Evolutionary conservation across 768 basidiomycete species (phyloP), one percentile per base, ranked within the genome.

Genomic region (Megacollybia marginata): DNA sequence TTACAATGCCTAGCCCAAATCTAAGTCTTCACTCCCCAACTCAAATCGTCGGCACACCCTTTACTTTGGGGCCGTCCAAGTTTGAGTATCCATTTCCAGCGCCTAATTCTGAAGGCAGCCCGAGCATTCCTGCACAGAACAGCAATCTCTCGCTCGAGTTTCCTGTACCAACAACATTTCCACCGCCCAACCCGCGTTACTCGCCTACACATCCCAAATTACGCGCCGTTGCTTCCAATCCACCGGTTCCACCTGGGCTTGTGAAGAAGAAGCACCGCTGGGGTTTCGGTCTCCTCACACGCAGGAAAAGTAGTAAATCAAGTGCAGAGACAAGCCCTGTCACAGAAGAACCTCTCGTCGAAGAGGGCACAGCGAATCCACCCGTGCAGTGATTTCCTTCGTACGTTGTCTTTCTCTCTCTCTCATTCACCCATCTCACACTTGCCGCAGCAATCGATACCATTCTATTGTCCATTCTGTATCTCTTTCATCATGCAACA

Each of bases 21-120:
- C 19, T 49, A 33, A 18, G 44, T 19, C 48, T 62, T 9, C 63
- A 65, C 49, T 65, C 66, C 1, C 64, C 65, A 8, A 54, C 62
- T 0, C 49, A 59, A 12, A 65, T 68, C 42, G 42, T 69, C 18
- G 67, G 67, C 19, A 68, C 68, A 1, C 68, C 68, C 18, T 69
- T 68, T 44, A 58, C 63, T 28, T 61, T 61, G 1, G 57, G 60
- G 31, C 55, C 60, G 5, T 42, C 61, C 11, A 63, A 57, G 13
- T 68, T 63, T 54, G 62, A 67, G 43, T 67, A 66, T 51, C 67
- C 68, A 6, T 66, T 68, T 52, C 61, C 62, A 15, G 56, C 57
- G 4, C 49, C 54, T 16, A n/a, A n/a, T n/a, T n/a, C 23, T 28
- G 23, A 28, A 28, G 23, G 23, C 23, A 28, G 23, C 23, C 6